Conservation (phyloP, 768 basidiomycete species). For the Pleurotus salmoneostramineus region DNA sequence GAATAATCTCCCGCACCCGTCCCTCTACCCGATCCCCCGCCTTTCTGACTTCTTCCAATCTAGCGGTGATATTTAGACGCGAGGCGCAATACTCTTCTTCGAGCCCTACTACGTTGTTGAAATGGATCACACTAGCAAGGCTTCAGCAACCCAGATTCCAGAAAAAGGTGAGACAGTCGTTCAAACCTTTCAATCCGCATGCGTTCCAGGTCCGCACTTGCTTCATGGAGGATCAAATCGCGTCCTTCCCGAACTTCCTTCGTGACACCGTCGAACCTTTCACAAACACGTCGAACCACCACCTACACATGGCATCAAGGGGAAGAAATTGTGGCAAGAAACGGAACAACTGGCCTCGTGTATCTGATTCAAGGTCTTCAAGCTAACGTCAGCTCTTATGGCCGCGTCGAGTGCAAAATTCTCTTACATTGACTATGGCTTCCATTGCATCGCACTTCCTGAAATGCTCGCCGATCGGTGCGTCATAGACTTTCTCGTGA, state of each 20-base stretch:
- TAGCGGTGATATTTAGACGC: conserved; percentile 32
- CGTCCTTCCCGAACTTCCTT: conserved; percentile 41
- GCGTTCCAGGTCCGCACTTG: conserved; percentile 36
- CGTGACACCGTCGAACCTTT: conserved; percentile 43
- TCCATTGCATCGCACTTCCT: conserved; percentile 7
- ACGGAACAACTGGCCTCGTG: conserved; percentile 29
- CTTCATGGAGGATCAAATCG: conserved; percentile 41
- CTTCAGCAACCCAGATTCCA: not conserved
- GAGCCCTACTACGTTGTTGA: conserved; percentile 50
- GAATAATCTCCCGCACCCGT: conserved; percentile 33
- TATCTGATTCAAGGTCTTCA: conserved; percentile 47
- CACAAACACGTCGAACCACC: conserved; percentile 40
- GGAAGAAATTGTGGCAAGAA: not conserved
- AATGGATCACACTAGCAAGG: conserved; percentile 39
- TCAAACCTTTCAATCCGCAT: conserved; percentile 42
- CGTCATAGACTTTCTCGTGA: not conserved
- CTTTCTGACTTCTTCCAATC: conserved; percentile 39
- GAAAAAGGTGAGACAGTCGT: no score
- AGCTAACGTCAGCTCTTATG: not conserved
- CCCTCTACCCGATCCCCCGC: conserved; percentile 29
- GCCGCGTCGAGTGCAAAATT: not conserved
- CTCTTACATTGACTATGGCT: conserved; percentile 40
- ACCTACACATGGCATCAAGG: conserved; percentile 27
- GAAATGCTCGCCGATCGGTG: not conserved
- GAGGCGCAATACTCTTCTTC: conserved; percentile 49